Base-by-base conservation (phyloP, 805 yeast species). In the Zygoascus biomembranicola region DNA sequence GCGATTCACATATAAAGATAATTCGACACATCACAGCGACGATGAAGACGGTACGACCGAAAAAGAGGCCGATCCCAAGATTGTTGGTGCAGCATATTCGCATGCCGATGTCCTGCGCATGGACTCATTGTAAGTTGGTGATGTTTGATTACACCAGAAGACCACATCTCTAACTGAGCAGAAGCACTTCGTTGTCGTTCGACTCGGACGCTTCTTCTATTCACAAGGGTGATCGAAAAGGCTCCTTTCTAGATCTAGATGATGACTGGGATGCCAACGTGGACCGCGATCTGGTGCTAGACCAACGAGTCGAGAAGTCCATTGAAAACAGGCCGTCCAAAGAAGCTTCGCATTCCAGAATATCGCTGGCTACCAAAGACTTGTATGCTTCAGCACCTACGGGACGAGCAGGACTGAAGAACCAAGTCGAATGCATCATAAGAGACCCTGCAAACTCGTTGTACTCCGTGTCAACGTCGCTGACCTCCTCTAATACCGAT, bases 221-320 rank as follows among this genome's bases (percentile, higher is more conserved):
- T 31, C 57, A n/a, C 26, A 50, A 49, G 41, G 19, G 43, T 14
- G 58, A 57, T 11, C 55, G 53, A 19, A 51, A 49, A 46, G 41
- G 16, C 32, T 49, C 69, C 53, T 85, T 84, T 63, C 73, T 81
- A 45, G 96, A 90, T 64, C 71, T 84, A 54, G 96, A 90, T 66
- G 95, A 87, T 61, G 97, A 89, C 68, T 90, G 97, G 97, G 92
- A 89, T 66, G 95, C 92, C 11, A 84, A 82, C 45, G 82, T 78
- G 52, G 80, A 77, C 52, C 60, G 56, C 28, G 61, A 64, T 39
- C 52, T 63, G 20, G 59, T 54, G 11, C 53, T 53, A 32, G 37
- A 32, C 16, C 31, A 45, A 41, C 45, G 48, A 14, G 54, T 55
- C 19, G 55, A 55, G 44, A 63, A 59, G 48, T 52, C 61, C 41